Conservation (phyloP, 306 rosid genomes). For the Castanea sativa region DNA sequence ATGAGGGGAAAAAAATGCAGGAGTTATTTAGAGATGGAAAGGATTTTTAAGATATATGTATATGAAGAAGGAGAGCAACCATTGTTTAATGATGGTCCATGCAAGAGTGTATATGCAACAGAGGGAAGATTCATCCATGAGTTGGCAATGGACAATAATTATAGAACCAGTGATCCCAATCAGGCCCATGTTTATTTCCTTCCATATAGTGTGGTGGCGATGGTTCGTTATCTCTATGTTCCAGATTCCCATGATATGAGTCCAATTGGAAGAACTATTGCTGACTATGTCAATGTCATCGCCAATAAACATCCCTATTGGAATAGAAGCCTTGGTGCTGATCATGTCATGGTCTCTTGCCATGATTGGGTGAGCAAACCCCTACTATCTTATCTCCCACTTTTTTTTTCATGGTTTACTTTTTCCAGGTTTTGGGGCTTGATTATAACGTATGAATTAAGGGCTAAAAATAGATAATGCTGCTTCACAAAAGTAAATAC, state of each 20-base stretch:
- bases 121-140: conserved; percentile 46
- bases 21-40: conserved; percentile 50
- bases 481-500: too few species aligned
- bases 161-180: conserved; percentile 32
- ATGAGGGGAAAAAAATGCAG: conserved; percentile 5
- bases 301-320: conserved; percentile 34
- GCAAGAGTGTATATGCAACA: conserved; percentile 48
- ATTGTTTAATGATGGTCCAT: conserved; percentile 45
- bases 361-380: conserved; percentile 41
- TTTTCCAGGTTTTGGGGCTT: too few species aligned
- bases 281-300: conserved; percentile 40
- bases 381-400: too few species aligned
- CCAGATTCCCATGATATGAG: conserved; percentile 23
- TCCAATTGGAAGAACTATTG: conserved; percentile 24
- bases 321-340: conserved; percentile 46
- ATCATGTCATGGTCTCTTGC: conserved; percentile 51
- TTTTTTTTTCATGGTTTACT: neutral
- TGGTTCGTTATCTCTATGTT: conserved; percentile 39
- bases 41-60: conserved; percentile 33
- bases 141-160: conserved; percentile 32
- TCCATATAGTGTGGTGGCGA: conserved; percentile 44
- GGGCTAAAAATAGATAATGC: too few species aligned
- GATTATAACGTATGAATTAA: too few species aligned
- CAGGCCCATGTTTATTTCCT: conserved; percentile 42
- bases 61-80: conserved; percentile 48